Percentiles rank a stretch among this genome's conserved stretches.
phyloP scores from a whole-genome alignment of 2,329 filamentous ascomycete genomes.

The Paracamarosporium sp. region DNA sequence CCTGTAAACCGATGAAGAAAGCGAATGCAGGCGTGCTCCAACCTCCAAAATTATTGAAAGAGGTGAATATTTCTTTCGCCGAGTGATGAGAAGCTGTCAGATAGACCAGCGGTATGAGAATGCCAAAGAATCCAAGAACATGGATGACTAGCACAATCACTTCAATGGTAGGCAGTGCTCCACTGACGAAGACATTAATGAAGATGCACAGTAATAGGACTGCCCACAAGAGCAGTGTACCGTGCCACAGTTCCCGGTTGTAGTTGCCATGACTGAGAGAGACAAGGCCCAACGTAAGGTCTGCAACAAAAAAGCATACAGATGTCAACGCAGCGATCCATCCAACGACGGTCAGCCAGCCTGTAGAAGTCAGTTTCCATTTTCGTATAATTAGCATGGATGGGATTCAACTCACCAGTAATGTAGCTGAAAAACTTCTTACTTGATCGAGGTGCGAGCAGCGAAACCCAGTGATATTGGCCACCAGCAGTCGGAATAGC shows the following conservation, averaged over 20 bases:
- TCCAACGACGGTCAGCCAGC: conserved; percentile 54
- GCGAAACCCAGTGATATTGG: conserved; percentile 51
- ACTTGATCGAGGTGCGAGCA: conserved; percentile 50
- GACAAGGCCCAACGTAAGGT: conserved; percentile 41
- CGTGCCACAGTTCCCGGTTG: conserved; percentile 54
- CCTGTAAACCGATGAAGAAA: conserved; percentile 52
- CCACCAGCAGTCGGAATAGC: conserved; percentile 48
- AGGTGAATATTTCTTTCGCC: conserved; percentile 51
- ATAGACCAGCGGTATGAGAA: conserved; percentile 52
- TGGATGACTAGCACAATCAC: conserved; percentile 58
- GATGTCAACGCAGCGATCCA: conserved; percentile 51
- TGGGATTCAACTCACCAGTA: conserved; percentile 31
- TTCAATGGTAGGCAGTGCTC: conserved; percentile 57
- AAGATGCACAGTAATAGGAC: conserved; percentile 49
- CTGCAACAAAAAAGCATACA: conserved; percentile 43
- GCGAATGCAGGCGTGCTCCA: conserved; percentile 55
- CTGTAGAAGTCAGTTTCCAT: conserved; percentile 27
- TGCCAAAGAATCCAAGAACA: conserved; percentile 60
- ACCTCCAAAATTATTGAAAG: conserved; percentile 55
- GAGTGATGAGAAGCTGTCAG: conserved; percentile 48
- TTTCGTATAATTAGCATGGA: background rate
- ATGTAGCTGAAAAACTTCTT: conserved; percentile 55
- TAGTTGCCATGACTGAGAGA: conserved; percentile 49
- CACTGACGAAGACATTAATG: conserved; percentile 57
- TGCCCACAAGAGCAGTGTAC: conserved; percentile 57